Evolutionary conservation across 106 monocot species (phyloP).

Genomic region (Dendrobium catenatum): DNA sequence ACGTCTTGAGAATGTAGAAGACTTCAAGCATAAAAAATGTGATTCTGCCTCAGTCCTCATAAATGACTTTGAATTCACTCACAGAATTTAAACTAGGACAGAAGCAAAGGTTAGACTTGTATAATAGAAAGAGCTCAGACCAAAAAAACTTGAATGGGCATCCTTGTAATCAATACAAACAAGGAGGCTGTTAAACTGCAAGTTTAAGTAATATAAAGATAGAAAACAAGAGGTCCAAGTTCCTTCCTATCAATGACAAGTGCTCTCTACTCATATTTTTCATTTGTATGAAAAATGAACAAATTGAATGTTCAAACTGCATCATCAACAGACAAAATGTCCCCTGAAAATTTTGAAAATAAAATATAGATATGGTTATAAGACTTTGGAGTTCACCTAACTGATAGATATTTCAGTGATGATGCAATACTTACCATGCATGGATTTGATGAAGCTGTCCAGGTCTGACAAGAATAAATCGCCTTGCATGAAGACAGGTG

Average conservation of each 20-base stretch:
- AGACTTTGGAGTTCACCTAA: neutral
- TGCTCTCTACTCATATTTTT: neutral
- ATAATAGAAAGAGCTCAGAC: neutral
- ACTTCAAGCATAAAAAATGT: too few species aligned
- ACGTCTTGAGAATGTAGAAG: too few species aligned
- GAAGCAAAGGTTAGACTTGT: neutral
- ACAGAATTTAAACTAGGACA: neutral
- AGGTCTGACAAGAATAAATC: constrained; percentile 45
- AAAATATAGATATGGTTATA: neutral
- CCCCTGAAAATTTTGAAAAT: constrained; percentile 2
- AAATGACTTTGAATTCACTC: too few species aligned
- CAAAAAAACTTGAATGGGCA: neutral
- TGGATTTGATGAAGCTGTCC: constrained; percentile 63
- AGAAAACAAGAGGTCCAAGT: neutral
- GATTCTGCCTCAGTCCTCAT: too few species aligned
- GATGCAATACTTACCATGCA: constrained; percentile 61
- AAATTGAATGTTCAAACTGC: neutral
- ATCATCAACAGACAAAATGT: constrained; percentile 6
- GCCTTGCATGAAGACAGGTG: constrained; percentile 32
- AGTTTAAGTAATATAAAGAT: neutral
- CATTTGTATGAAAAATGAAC: neutral
- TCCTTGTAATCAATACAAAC: neutral
- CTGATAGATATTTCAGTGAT: neutral
- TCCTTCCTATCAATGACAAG: neutral
- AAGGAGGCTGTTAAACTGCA: neutral